These are phyloP conservation scores for Vaccinium darrowii DNA, from an alignment of 148 eudicot species.

Conservation along the genomic window DNA sequence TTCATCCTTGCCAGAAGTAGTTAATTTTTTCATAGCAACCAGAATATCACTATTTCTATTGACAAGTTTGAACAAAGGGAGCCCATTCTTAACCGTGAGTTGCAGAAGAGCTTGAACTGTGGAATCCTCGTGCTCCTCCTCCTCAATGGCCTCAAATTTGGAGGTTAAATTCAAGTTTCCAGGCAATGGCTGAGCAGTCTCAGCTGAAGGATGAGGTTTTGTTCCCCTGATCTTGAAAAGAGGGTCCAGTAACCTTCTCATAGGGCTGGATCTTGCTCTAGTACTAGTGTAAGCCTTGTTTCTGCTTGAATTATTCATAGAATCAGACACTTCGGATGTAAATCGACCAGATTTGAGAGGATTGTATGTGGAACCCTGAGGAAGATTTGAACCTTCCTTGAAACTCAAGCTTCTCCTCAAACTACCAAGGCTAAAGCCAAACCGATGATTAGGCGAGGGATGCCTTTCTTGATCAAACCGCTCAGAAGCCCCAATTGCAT, in stretches of 20 bases:
- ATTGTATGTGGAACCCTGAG: constrained; percentile 33
- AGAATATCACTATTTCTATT: constrained; percentile 49
- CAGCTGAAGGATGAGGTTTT: constrained; percentile 22
- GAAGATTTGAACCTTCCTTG: constrained; percentile 49
- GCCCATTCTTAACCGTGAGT: constrained; percentile 65
- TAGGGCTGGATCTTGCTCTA: constrained; percentile 63
- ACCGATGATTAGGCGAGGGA: constrained; percentile 46
- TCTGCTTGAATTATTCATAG: not conserved
- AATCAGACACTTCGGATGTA: not conserved
- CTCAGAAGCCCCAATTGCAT: constrained; percentile 17
- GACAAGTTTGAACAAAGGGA: constrained; percentile 68
- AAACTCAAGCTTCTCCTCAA: constrained; percentile 69
- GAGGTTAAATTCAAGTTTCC: constrained; percentile 27
- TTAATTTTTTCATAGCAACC: constrained; percentile 55
- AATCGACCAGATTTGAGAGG: constrained; percentile 48
- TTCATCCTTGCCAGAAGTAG: constrained; percentile 35
- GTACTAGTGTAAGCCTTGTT: not conserved
- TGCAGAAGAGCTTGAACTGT: constrained; percentile 61
- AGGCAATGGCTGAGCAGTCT: constrained; percentile 24
- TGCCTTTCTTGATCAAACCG: constrained; percentile 30
- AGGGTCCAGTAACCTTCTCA: constrained; percentile 78
- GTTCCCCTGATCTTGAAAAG: constrained; percentile 49
- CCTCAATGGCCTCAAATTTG: constrained; percentile 23
- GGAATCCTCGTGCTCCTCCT: constrained; percentile 25
- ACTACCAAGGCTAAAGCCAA: constrained; percentile 54